These are phyloP conservation scores for Suillus alpinus DNA, from an alignment of 768 basidiomycete genomes.

Conservation along the genomic window DNA sequence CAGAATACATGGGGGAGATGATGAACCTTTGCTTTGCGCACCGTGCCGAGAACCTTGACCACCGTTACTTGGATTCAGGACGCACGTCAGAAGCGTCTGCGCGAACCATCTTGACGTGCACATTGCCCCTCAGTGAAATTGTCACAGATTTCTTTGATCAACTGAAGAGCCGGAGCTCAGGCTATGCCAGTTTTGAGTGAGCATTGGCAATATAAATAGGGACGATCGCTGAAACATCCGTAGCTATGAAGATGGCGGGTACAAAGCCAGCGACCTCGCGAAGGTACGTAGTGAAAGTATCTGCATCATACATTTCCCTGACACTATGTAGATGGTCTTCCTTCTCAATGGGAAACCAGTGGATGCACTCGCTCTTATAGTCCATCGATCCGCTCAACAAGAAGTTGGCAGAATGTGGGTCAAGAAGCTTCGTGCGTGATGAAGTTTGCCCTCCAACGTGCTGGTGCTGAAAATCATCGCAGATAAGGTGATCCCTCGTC, in stretches of 20 bases:
- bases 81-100: constrained; percentile 30
- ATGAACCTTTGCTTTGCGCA: constrained; percentile 90
- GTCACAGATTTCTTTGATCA: constrained; percentile 95
- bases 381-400: constrained; percentile 79
- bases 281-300: constrained; percentile 54
- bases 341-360: constrained; percentile 86
- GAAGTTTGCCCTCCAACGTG: not conserved
- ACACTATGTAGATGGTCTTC: constrained; percentile 71
- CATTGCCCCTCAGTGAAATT: constrained; percentile 87
- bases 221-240: constrained; percentile 4
- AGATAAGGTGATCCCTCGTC: constrained; percentile 92
- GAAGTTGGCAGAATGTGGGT: constrained; percentile 81
- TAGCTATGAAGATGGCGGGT: constrained; percentile 95
- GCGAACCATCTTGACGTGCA: constrained; percentile 79
- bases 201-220: constrained; percentile 25
- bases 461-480: not conserved
- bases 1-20: constrained; percentile 93
- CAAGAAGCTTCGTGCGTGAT: constrained; percentile 79
- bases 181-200: constrained; percentile 90
- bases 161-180: constrained; percentile 89
- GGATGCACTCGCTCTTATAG: constrained; percentile 90
- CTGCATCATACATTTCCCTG: not conserved
- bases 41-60: constrained; percentile 80
- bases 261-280: constrained; percentile 72
- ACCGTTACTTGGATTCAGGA: constrained; percentile 74